phyloP scores from a whole-genome alignment of 768 basidiomycete species.

The Clavaria fumosa region DNA sequence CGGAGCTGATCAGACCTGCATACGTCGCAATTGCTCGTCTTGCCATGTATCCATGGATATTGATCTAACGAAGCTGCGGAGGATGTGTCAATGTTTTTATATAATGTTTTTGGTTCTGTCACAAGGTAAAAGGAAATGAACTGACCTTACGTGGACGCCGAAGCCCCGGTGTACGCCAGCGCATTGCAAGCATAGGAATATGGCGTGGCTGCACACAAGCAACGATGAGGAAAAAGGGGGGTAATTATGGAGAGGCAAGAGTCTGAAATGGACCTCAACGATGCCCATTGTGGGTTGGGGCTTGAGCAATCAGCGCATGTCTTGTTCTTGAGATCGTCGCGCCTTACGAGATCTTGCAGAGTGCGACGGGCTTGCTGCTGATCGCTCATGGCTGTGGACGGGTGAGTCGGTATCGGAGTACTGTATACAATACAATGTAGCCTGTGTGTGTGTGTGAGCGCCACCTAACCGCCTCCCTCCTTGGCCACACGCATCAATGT shows the following conservation, averaged over 20 bases:
- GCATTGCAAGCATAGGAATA: constrained; percentile 87
- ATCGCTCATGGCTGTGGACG: constrained; percentile 33
- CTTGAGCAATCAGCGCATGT: constrained; percentile 70
- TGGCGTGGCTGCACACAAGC: constrained; percentile 41
- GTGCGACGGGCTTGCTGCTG: constrained; percentile 53
- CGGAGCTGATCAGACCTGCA: constrained; percentile 52
- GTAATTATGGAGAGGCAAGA: background rate
- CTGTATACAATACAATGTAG: no score
- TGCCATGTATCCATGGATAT: constrained; percentile 97
- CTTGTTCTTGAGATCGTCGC: constrained; percentile 61
- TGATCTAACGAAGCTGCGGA: constrained; percentile 69
- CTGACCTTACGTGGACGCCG: constrained; percentile 81
- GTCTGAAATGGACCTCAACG: constrained; percentile 35
- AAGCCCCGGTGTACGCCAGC: constrained; percentile 77
- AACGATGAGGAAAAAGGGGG: constrained; percentile 5
- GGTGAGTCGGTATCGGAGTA: no score
- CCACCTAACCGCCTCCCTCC: no score
- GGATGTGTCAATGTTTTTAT: constrained; percentile 15
- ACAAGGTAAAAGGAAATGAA: constrained; percentile 9
- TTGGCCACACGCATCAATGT: no score
- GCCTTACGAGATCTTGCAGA: constrained; percentile 60
- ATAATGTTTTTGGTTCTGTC: no score
- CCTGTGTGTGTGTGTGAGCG: no score
- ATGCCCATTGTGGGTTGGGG: constrained; percentile 96
- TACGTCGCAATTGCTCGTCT: constrained; percentile 71